Conservation (phyloP, 805 yeast species). For the Ascoidea asiatica region DNA sequence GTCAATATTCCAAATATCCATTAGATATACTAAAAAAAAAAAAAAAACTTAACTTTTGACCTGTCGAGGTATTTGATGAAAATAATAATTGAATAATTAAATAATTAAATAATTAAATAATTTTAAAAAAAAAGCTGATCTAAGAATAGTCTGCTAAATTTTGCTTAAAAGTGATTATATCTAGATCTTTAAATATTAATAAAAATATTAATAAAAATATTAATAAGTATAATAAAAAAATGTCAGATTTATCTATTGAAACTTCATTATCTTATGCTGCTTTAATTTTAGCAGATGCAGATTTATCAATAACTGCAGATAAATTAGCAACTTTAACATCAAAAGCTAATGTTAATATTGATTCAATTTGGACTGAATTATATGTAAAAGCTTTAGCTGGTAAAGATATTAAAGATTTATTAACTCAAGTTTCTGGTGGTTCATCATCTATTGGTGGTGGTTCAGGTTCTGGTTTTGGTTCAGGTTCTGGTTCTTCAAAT, state of each 20-base stretch:
- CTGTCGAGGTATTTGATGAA: too few relatives aligned
- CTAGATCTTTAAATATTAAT: slow-evolving; percentile 12
- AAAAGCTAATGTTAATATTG: slow-evolving; percentile 78
- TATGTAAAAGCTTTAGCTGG: slow-evolving; percentile 82
- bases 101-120: too few relatives aligned
- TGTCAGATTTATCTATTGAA: slow-evolving; percentile 53
- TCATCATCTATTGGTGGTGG: slow-evolving; percentile 67
- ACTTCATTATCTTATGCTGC: slow-evolving; percentile 87
- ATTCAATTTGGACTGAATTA: slow-evolving; percentile 75
- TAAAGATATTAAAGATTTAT: slow-evolving; percentile 70
- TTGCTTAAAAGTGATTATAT: slow-evolving; percentile 31
- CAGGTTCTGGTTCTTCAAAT: slow-evolving; percentile 24
- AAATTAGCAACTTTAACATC: slow-evolving; percentile 64
- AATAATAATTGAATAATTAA: too few relatives aligned
- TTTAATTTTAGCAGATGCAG: slow-evolving; percentile 86
- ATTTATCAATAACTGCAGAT: slow-evolving; percentile 74
- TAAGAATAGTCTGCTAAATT: slow-evolving; percentile 26
- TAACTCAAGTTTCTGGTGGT: slow-evolving; percentile 56
- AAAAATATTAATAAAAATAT: background rate
- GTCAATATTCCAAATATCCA: background rate
- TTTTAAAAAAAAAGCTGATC: slow-evolving; percentile 5
- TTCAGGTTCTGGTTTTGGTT: slow-evolving; percentile 48
- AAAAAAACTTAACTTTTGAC: too few relatives aligned
- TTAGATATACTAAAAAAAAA: too few relatives aligned
- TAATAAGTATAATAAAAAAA: slow-evolving; percentile 17